Conservation (phyloP, 495 filamentous ascomycete species). For the Penicillium ochrochloron region DNA sequence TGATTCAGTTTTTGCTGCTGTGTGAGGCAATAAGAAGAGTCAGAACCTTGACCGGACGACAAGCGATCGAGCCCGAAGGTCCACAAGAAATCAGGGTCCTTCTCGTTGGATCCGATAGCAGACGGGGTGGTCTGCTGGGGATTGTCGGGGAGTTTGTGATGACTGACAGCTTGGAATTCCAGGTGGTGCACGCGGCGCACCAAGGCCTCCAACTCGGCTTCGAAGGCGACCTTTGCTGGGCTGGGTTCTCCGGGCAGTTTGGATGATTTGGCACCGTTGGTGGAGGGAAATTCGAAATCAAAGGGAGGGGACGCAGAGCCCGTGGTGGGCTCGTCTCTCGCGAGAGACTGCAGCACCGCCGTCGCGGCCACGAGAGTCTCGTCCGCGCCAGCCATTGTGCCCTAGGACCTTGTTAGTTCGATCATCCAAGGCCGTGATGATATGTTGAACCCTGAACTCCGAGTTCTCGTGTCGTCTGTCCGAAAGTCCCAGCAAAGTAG, state of each 20-base stretch:
- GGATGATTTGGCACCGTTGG: constrained; percentile 52
- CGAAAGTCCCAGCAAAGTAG: not conserved
- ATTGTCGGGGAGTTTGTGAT: constrained; percentile 64
- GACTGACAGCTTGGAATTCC: constrained; percentile 66
- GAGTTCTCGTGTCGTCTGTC: not conserved
- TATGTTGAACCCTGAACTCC: not conserved
- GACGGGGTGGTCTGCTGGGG: constrained; percentile 60
- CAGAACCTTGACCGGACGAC: constrained; percentile 45
- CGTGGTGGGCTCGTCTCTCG: constrained; percentile 49
- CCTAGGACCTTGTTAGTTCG: constrained; percentile 36
- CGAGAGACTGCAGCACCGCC: constrained; percentile 66
- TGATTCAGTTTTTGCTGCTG: constrained; percentile 48
- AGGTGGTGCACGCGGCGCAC: constrained; percentile 69
- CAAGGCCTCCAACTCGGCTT: constrained; percentile 72
- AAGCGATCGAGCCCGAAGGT: constrained; percentile 48
- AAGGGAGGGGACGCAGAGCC: constrained; percentile 48
- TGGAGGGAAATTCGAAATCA: constrained; percentile 40
- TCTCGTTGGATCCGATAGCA: constrained; percentile 55
- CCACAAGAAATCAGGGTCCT: constrained; percentile 43
- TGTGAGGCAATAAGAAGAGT: constrained; percentile 43
- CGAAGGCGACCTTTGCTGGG: constrained; percentile 68
- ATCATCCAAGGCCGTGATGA: constrained; percentile 10
- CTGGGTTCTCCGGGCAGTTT: constrained; percentile 67
- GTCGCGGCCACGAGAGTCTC: constrained; percentile 65
- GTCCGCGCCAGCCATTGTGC: constrained; percentile 62